These are phyloP conservation scores for Boletellus ananas DNA, from an alignment of 768 basidiomycete genomes.

Conservation along the genomic window DNA sequence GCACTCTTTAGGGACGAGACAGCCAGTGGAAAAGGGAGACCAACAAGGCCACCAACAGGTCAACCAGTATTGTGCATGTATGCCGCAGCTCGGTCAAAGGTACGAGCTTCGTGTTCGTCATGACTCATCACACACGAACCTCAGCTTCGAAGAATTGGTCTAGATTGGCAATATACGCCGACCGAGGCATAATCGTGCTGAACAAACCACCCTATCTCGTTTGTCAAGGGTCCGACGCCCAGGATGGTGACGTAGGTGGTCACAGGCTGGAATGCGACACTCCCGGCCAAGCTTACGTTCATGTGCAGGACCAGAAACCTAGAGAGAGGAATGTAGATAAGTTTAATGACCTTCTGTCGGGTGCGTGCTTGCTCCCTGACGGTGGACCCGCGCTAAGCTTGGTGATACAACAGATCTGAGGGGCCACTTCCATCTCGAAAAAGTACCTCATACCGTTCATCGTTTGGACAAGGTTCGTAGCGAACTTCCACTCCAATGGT, in stretches of 20 bases:
- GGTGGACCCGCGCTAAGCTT: conserved; percentile 1
- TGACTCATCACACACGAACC: background rate
- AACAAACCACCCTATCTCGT: conserved; percentile 60
- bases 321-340: conserved; percentile 27
- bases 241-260: conserved; percentile 19
- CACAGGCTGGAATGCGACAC: conserved; percentile 1
- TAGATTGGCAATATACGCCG: conserved; percentile 45
- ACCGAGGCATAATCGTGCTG: conserved; percentile 49
- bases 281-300: conserved; percentile 1
- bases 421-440: conserved; percentile 30
- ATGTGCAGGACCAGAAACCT: conserved; percentile 15
- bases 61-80: conserved; percentile 10
- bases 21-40: background rate
- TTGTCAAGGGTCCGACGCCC: conserved; percentile 42
- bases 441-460: conserved; percentile 51
- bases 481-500: background rate
- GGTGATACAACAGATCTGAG: conserved; percentile 24
- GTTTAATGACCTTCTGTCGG: conserved; percentile 37
- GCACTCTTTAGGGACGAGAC: too few relatives aligned
- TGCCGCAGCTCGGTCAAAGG: conserved; percentile 21
- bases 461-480: conserved; percentile 59
- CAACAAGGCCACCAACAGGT: background rate
- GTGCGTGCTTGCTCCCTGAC: conserved; percentile 19
- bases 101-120: background rate
- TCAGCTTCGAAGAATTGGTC: conserved; percentile 28